Conservation (phyloP, 192 early-diverging fungal species). For the Rhizoclosmatium sp. region DNA sequence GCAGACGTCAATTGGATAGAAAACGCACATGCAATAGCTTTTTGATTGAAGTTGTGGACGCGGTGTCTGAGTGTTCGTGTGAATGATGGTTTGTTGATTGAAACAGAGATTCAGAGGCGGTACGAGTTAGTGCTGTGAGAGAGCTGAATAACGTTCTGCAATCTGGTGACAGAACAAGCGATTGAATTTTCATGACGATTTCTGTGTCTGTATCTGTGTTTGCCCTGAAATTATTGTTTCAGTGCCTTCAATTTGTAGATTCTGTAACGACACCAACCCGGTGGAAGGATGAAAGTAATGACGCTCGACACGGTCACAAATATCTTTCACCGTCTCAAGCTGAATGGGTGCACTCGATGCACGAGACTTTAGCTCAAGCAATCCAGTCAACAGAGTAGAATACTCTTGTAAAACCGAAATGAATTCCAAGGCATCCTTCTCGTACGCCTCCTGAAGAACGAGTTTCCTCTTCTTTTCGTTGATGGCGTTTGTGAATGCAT, state of each 20-base stretch:
- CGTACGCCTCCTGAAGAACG: not conserved
- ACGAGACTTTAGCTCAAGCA: conserved; percentile 15
- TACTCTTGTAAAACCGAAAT: conserved; percentile 27
- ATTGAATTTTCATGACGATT: not conserved
- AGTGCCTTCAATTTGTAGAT: not conserved
- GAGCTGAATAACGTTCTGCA: too few species aligned
- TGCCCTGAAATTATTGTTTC: not conserved
- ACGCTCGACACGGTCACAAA: conserved; percentile 2
- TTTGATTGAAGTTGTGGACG: not conserved
- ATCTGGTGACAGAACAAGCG: too few species aligned
- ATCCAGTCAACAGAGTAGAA: not conserved
- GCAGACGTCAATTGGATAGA: not conserved
- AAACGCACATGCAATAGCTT: conserved; percentile 5
- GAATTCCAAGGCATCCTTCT: conserved; percentile 7
- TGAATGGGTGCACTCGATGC: not conserved
- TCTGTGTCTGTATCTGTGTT: not conserved
- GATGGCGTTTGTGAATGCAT: not conserved
- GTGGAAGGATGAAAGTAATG: conserved; percentile 4
- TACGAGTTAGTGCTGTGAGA: not conserved
- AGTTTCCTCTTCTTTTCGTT: conserved; percentile 20
- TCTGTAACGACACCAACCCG: not conserved
- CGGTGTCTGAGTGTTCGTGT: not conserved
- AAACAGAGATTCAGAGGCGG: not conserved
- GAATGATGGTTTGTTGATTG: not conserved
- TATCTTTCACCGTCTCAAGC: not conserved